A percentile compares a stretch with the other conserved stretches of the same genome.
These are phyloP conservation scores for Talaromyces verruculosus DNA, from an alignment of 2,329 filamentous ascomycete genomes.

Conservation along the genomic window DNA sequence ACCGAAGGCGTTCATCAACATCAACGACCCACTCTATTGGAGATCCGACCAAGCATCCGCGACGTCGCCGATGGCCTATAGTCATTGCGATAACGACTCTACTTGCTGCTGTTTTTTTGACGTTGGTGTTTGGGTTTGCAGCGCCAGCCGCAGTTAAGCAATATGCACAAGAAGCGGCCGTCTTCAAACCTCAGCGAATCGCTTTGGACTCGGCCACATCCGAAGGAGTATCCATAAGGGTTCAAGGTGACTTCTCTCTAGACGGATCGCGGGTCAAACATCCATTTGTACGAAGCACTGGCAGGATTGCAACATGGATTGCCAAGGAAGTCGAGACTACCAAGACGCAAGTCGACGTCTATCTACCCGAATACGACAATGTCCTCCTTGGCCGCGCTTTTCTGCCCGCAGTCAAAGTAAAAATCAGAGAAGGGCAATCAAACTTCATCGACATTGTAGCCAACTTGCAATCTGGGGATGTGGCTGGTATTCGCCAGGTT, in stretches of 20 bases:
- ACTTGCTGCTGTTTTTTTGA: conserved; percentile 61
- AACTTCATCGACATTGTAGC: conserved; percentile 78
- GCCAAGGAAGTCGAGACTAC: conserved; percentile 73
- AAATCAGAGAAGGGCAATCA: conserved; percentile 72
- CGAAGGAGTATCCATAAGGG: conserved; percentile 72
- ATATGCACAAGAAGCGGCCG: conserved; percentile 79
- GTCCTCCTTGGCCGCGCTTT: conserved; percentile 73
- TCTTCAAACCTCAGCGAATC: conserved; percentile 78
- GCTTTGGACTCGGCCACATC: conserved; percentile 82
- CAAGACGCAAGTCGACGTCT: conserved; percentile 70
- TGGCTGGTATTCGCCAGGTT: conserved; percentile 73
- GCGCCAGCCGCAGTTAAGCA: conserved; percentile 76
- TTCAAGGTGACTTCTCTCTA: conserved; percentile 79
- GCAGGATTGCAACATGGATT: conserved; percentile 76
- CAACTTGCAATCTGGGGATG: conserved; percentile 71
- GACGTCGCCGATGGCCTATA: conserved; percentile 68
- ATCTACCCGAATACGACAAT: conserved; percentile 78
- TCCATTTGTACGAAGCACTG: conserved; percentile 69
- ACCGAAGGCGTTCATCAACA: conserved; percentile 27
- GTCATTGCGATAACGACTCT: conserved; percentile 70
- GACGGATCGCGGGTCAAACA: conserved; percentile 75
- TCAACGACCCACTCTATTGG: conserved; percentile 26
- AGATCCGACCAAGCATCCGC: conserved; percentile 25
- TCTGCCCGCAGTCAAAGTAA: conserved; percentile 72
- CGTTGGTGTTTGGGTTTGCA: conserved; percentile 78